Evolutionary conservation across 2,329 filamentous ascomycete species (phyloP), one percentile per base, ranked within the genome.

Genomic region (Diaporthe australafricana): DNA sequence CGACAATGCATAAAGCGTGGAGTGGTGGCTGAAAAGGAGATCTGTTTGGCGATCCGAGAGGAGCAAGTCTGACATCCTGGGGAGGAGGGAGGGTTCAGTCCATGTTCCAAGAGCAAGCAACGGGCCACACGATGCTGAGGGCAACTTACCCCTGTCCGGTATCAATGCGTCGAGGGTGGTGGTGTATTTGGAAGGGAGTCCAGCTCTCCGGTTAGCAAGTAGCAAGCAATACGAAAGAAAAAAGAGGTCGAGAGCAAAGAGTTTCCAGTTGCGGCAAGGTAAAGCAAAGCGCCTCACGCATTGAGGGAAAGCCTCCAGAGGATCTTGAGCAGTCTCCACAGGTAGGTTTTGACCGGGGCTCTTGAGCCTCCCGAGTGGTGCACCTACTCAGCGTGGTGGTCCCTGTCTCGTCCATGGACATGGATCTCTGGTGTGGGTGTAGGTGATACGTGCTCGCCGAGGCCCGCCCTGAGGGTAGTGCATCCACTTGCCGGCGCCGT

Each of bases 281-380:
- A 70, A 77, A 74, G 74, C 77, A 77, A 74, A 77, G 78, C 77
- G 75, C 79, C 77, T 79, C 77, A 78, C 80, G 80, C 80, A 79
- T 80, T 78, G 78, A 78, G 76, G 74, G 56, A 45, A 38, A 68
- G 68, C 53, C 52, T 55, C n/a, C 38, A 68, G 53, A 71, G 68
- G 62, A 71, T 48, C 67, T 77, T 76, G 78, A 78, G 78, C 79
- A 79, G 78, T 74, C 77, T 77, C 79, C 80, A 77, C 78, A 50
- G 60, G 74, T 74, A 78, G 76, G 77, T 77, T 78, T 79, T 76
- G 77, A 74, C 76, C 65, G 72, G 74, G 77, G 74, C 68, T 71
- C 70, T 75, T 74, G 71, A 74, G 76, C 75, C 77, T 74, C 74
- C 75, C 75, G 70, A 76, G 73, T 75, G 75, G 74, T 74, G 66